phyloP scores from a whole-genome alignment of 768 basidiomycete species.

The Ephemerocybe angulata region DNA sequence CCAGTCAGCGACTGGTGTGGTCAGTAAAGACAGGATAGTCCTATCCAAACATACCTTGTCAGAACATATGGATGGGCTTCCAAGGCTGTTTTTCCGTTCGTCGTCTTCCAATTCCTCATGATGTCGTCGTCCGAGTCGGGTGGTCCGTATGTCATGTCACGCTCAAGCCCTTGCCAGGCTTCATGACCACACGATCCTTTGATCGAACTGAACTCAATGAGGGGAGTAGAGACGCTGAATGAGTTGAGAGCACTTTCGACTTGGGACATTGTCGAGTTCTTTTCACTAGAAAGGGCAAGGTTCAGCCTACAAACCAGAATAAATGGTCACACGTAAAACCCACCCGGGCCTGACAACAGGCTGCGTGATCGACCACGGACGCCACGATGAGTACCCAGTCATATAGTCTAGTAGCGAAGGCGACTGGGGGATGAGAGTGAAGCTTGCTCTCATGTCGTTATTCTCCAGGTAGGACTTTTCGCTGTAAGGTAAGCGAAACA shows the following conservation, averaged over 20 bases:
- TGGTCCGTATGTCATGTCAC: conserved; percentile 9
- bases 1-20: not conserved
- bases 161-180: conserved; percentile 12
- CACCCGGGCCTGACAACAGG: conserved; percentile 20
- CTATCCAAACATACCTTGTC: conserved; percentile 32
- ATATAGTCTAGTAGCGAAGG: conserved; percentile 27
- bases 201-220: conserved; percentile 31
- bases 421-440: conserved; percentile 31
- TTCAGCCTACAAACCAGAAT: not conserved
- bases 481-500: conserved; percentile 10
- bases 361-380: conserved; percentile 18
- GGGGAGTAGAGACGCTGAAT: conserved; percentile 31
- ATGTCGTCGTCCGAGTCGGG: not conserved
- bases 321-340: conserved; percentile 26
- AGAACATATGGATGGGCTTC: conserved; percentile 33
- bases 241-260: conserved; percentile 28
- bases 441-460: conserved; percentile 35
- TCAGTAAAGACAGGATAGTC: not conserved
- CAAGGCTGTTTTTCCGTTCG: conserved; percentile 16
- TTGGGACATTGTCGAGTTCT: conserved; percentile 11
- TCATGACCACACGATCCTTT: conserved; percentile 17
- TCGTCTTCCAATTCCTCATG: conserved; percentile 7
- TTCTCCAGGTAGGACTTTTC: conserved; percentile 21
- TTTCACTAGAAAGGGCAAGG: not conserved
- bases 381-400: conserved; percentile 29